A percentile compares a stretch with the other conserved stretches of the same genome.
phyloP scores from a whole-genome alignment of 2,329 filamentous ascomycete genomes.

The Drechslera avenae region DNA sequence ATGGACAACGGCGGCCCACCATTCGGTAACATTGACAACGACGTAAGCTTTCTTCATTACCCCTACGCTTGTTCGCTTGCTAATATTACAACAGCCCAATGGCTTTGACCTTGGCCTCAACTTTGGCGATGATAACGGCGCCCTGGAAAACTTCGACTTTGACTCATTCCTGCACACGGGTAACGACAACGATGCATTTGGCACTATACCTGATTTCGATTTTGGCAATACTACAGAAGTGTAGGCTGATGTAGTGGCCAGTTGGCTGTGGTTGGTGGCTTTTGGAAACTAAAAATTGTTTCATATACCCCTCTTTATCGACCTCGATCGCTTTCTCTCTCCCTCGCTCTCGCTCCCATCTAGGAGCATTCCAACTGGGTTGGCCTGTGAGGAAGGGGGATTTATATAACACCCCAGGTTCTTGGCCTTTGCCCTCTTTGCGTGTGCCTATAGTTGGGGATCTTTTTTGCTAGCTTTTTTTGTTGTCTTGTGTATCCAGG shows the following conservation, averaged over 20 bases:
- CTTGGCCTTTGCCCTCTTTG: no score
- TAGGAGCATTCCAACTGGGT: no score
- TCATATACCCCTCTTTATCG: conserved; percentile 8
- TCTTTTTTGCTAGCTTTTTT: no score
- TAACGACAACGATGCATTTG: conserved; percentile 51
- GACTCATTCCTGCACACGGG: conserved; percentile 67
- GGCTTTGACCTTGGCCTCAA: conserved; percentile 49
- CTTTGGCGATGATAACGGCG: conserved; percentile 62
- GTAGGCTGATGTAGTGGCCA: conserved; percentile 5
- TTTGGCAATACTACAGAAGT: conserved; percentile 46
- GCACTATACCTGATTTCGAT: conserved; percentile 40
- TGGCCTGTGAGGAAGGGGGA: no score
- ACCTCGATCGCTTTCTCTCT: conserved; percentile 10
- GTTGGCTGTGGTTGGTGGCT: not conserved
- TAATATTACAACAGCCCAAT: conserved; percentile 39
- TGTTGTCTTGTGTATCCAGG: no score
- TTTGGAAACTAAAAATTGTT: conserved; percentile 5
- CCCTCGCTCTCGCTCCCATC: not conserved
- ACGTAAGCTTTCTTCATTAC: conserved; percentile 34
- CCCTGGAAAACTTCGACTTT: conserved; percentile 71
- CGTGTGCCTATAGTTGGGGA: no score
- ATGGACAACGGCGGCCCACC: conserved; percentile 45
- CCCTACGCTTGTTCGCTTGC: conserved; percentile 21
- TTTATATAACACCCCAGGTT: no score
- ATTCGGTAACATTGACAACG: conserved; percentile 49